These are phyloP conservation scores for Fusarium sp. DNA, from an alignment of 2,329 filamentous ascomycete species.

Conservation along the genomic window DNA sequence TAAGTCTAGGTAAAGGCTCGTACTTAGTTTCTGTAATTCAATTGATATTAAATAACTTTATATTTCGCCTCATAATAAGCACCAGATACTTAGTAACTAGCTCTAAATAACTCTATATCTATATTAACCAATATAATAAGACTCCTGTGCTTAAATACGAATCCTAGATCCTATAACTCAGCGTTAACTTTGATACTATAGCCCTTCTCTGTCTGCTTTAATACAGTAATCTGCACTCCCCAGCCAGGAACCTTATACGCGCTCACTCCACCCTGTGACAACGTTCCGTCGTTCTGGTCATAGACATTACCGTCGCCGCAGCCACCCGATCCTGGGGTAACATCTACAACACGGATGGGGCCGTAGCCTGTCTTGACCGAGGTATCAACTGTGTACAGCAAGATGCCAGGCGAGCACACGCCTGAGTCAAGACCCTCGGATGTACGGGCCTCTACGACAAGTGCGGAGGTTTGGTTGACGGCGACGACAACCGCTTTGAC, in stretches of 20 bases:
- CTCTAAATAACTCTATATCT: no score
- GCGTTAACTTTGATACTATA: not conserved
- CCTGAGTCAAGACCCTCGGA: constrained; percentile 35
- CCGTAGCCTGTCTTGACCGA: constrained; percentile 41
- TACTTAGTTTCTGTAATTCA: no score
- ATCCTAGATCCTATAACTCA: not conserved
- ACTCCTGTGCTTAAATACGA: rapidly evolving
- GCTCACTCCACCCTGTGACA: constrained; percentile 19
- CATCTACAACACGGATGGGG: constrained; percentile 46
- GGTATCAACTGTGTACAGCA: constrained; percentile 49
- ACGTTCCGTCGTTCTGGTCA: constrained; percentile 46
- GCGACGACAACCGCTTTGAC: constrained; percentile 29
- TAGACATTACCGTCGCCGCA: constrained; percentile 34
- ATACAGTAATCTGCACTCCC: constrained; percentile 22
- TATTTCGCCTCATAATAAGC: no score
- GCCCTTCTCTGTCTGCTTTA: not conserved
- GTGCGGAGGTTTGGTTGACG: constrained; percentile 18
- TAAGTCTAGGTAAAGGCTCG: no score
- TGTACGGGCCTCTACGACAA: constrained; percentile 48
- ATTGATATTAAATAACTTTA: no score
- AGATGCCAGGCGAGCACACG: constrained; percentile 46
- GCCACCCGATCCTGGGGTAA: constrained; percentile 41
- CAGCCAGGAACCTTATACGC: constrained; percentile 15
- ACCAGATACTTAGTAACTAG: no score
- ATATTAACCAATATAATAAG: not conserved